These are phyloP conservation scores for Calonectria fujianensis DNA, from an alignment of 2,329 filamentous ascomycete genomes.

Conservation along the genomic window DNA sequence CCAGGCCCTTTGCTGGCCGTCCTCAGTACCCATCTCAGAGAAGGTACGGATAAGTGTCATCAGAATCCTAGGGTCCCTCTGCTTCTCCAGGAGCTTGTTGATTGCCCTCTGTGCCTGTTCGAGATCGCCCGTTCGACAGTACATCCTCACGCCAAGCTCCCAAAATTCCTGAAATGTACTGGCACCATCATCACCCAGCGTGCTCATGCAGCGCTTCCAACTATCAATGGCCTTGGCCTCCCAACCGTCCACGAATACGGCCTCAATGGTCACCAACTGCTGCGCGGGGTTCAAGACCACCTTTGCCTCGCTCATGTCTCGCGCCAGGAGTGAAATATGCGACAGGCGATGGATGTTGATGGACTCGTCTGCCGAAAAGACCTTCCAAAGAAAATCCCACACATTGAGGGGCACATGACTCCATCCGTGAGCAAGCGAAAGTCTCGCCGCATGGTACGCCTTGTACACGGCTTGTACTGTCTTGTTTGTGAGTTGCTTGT, in stretches of 20 bases:
- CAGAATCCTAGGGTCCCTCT: conserved; percentile 73
- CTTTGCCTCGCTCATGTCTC: conserved; percentile 79
- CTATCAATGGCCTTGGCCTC: conserved; percentile 75
- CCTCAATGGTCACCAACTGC: conserved; percentile 80
- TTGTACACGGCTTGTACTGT: conserved; percentile 68
- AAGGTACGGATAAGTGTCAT: conserved; percentile 83
- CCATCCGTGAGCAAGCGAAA: conserved; percentile 67
- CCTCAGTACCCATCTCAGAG: conserved; percentile 70
- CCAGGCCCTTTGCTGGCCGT: conserved; percentile 76
- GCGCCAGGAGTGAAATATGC: conserved; percentile 77
- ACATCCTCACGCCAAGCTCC: conserved; percentile 80
- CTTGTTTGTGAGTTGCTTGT: conserved; percentile 56
- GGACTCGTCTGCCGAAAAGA: conserved; percentile 72
- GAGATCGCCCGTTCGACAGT: conserved; percentile 74
- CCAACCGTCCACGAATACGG: conserved; percentile 78
- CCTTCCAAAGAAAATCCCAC: conserved; percentile 80
- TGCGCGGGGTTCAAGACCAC: conserved; percentile 73
- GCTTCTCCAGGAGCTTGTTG: conserved; percentile 70
- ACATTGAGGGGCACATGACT: conserved; percentile 74
- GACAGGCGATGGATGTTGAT: conserved; percentile 73
- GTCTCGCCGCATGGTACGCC: conserved; percentile 68
- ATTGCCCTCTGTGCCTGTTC: conserved; percentile 75
- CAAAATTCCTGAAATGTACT: conserved; percentile 73
- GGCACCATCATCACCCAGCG: conserved; percentile 68
- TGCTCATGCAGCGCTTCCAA: conserved; percentile 76